Evolutionary conservation across 73 alveolate genomes (phyloP).

Genomic region (Paramecium bursaria): DNA sequence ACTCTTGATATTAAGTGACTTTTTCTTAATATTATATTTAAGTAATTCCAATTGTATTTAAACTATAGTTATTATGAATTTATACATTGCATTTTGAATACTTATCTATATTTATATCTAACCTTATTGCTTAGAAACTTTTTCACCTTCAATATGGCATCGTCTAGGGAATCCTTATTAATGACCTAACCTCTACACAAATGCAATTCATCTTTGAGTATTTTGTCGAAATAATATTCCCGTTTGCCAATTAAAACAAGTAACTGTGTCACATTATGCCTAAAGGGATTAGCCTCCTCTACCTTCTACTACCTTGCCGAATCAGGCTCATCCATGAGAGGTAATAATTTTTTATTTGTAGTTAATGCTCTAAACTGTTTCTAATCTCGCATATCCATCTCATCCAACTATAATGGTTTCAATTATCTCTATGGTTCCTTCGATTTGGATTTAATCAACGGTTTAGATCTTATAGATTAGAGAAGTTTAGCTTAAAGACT

Average conservation of each 20-base stretch:
- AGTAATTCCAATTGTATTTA: constrained; percentile 52
- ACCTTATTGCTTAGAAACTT: constrained; percentile 54
- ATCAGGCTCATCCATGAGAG: too few species aligned
- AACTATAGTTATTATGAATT: background rate
- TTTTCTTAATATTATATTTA: constrained; percentile 49
- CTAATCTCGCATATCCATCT: too few species aligned
- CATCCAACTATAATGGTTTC: too few species aligned
- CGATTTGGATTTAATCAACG: too few species aligned
- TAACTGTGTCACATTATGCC: constrained; percentile 57
- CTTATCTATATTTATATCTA: constrained; percentile 32
- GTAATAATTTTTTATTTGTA: too few species aligned
- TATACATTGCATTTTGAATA: constrained; percentile 50
- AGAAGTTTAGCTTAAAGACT: too few species aligned
- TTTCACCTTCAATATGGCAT: background rate
- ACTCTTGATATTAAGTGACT: constrained; percentile 20
- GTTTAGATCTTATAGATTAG: too few species aligned
- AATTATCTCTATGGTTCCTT: too few species aligned
- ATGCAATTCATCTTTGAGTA: constrained; percentile 15
- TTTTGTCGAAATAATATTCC: constrained; percentile 59
- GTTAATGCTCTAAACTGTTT: too few species aligned
- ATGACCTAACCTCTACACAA: background rate
- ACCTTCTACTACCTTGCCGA: background rate
- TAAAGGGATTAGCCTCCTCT: constrained; percentile 40
- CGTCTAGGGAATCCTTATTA: constrained; percentile 4
- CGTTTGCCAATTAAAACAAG: constrained; percentile 59